Base-by-base conservation (phyloP, 1,284 basidiomycete genomes). In the Retiboletus flavoniger region DNA sequence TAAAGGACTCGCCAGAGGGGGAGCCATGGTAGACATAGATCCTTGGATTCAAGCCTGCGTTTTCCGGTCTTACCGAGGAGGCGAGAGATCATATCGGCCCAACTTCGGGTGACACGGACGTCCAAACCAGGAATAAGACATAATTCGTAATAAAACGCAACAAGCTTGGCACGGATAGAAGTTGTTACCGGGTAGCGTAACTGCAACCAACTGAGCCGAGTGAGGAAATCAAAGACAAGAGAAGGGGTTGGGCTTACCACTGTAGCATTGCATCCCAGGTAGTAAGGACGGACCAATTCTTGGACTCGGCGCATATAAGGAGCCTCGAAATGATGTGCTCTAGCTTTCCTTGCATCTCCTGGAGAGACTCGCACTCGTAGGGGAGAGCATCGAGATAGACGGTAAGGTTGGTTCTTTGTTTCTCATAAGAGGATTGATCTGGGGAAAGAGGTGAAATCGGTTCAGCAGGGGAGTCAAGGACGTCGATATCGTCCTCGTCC, bases 151-250 rank as follows among this genome's bases (percentile, higher is more conserved):
- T 93, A 95, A 40, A 95, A 75, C 21, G 79, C 78, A 16, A 87
- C 89, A 43, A 96, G 82, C 63, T 85, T 84, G n/a, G 87, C 87
- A 17, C 93, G 86, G 28, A 83, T 84, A 38, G 82, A 64, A 52
- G 83, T 90, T 44, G 80, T 72, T 67, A 94, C 83, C 2, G 91
- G 91, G 69, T 93, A 94, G 50, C 85, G 85, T 80, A 93, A 82
- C 57, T 87, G 76, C 47, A 93, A 71, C 91, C 92, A 94, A 70
- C 90, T 93, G 47, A 28, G 39, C 51, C 47, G 43, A 9, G 48
- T 61, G 50, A 53, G 47, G 35, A 21, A 39, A 53, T 47, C 28
- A 42, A 53, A 32, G 44, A 39, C 2, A 16, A 44, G 11, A 38
- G 24, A 13, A 32, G 13, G 31, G 34, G 10, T 45, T 29, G 4